phyloP scores from a whole-genome alignment of 164 flowering plant genomes.

The Kalanchoe fedtschenkoi region DNA sequence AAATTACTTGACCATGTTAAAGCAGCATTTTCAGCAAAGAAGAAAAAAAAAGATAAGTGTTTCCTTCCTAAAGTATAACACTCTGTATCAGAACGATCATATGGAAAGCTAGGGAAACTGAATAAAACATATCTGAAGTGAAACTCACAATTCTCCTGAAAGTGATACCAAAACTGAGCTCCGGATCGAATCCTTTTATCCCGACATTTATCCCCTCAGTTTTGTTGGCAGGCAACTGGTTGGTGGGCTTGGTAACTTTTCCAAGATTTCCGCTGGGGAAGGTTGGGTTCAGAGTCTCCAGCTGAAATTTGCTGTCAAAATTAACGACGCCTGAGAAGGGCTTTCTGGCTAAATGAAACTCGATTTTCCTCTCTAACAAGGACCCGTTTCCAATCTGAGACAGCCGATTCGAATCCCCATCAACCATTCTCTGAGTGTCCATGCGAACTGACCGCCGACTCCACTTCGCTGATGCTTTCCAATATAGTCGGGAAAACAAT shows the following conservation, averaged over 20 bases:
- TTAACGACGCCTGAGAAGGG: slow-evolving; percentile 19
- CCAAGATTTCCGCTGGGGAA: slow-evolving; percentile 6
- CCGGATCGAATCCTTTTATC: slow-evolving; percentile 52
- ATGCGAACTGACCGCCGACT: neutral
- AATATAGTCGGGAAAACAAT: too few species aligned
- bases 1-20: too few species aligned
- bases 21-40: too few species aligned
- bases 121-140: too few species aligned
- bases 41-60: too few species aligned
- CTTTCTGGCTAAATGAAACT: slow-evolving; percentile 49
- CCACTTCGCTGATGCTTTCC: too few species aligned
- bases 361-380: slow-evolving; percentile 33
- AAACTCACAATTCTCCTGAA: slow-evolving; percentile 66
- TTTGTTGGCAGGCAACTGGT: slow-evolving; percentile 18
- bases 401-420: neutral
- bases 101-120: too few species aligned
- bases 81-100: neutral
- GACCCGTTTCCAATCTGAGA: slow-evolving; percentile 8
- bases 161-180: slow-evolving; percentile 46
- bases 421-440: neutral
- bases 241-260: neutral
- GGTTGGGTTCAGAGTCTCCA: slow-evolving; percentile 63
- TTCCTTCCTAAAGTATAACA: too few species aligned
- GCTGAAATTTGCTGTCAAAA: slow-evolving; percentile 24
- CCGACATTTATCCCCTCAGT: slow-evolving; percentile 18